phyloP scores from a whole-genome alignment of 257 asterid species.

The Fraxinus pennsylvanica region DNA sequence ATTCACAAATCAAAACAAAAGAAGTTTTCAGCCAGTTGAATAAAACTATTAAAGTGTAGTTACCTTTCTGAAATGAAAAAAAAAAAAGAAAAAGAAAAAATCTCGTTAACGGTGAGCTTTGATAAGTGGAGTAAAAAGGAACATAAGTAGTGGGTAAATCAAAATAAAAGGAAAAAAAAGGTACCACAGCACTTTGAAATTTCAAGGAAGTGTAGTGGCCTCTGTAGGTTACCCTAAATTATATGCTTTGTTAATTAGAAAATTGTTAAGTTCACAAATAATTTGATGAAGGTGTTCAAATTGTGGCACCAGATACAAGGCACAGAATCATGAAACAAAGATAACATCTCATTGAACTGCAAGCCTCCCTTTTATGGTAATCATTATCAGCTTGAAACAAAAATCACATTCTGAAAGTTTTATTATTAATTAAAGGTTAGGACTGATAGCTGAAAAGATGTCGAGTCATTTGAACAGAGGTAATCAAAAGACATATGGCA shows the following conservation, averaged over 20 bases:
- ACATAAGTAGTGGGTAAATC: neutral
- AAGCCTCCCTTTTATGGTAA: neutral
- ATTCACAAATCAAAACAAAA: neutral
- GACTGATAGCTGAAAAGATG: neutral
- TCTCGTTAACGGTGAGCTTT: neutral
- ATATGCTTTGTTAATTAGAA: neutral
- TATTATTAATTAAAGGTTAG: neutral
- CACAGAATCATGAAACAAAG: neutral
- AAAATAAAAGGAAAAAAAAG: neutral
- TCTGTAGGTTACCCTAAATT: neutral
- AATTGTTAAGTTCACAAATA: neutral
- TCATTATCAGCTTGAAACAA: neutral
- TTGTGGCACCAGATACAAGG: neutral
- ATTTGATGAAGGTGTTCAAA: neutral
- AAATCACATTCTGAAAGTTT: neutral
- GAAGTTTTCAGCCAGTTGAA: neutral
- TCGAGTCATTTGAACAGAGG: neutral
- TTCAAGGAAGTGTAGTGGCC: neutral
- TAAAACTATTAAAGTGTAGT: neutral
- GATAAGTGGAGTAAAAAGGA: neutral
- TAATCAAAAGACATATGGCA: neutral
- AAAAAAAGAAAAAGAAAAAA: neutral
- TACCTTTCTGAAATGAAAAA: neutral
- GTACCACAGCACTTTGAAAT: neutral
- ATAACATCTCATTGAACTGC: neutral